Evolutionary conservation across 202 grass and related monocot species (phyloP).

Genomic region (Hordeum pubiflorum): DNA sequence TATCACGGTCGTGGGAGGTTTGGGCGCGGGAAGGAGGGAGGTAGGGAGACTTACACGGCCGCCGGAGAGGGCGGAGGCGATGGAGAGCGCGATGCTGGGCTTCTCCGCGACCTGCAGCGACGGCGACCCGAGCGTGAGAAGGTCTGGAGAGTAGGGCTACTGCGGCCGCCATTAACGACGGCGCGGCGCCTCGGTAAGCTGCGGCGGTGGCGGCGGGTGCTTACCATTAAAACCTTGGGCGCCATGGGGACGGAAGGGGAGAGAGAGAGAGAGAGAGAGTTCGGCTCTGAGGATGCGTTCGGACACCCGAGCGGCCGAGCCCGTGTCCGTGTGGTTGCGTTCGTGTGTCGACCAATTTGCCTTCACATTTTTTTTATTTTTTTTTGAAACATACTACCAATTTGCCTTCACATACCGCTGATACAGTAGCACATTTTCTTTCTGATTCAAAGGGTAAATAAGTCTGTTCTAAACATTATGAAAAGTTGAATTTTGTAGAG

Average conservation of each 20-base stretch:
- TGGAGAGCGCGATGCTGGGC: slow-evolving; percentile 90
- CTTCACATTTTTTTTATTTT: too few relatives aligned
- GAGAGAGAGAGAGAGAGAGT: background rate
- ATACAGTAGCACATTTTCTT: too few relatives aligned
- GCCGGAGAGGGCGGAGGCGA: slow-evolving; percentile 69
- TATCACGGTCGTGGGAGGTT: background rate
- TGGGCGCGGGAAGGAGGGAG: background rate
- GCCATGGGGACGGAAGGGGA: slow-evolving; percentile 39
- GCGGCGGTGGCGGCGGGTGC: background rate
- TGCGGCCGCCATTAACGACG: background rate
- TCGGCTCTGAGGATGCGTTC: background rate
- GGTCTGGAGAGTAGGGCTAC: background rate
- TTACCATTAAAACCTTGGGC: slow-evolving; percentile 85
- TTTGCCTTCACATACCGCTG: too few relatives aligned
- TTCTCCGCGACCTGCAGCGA: slow-evolving; percentile 79
- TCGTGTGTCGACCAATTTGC: background rate
- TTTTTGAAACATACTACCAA: too few relatives aligned
- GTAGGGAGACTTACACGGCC: slow-evolving; percentile 35
- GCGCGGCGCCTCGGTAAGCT: background rate
- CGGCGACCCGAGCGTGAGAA: slow-evolving; percentile 1
- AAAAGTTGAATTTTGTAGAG: too few relatives aligned
- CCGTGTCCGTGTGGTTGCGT: background rate
- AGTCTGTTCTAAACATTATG: too few relatives aligned
- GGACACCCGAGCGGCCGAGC: background rate
- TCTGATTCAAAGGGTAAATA: too few relatives aligned